Evolutionary conservation across 176 grass and related monocot genomes (phyloP), one percentile per base, ranked within the genome.

Genomic region (Miscanthus lutarioriparius): DNA sequence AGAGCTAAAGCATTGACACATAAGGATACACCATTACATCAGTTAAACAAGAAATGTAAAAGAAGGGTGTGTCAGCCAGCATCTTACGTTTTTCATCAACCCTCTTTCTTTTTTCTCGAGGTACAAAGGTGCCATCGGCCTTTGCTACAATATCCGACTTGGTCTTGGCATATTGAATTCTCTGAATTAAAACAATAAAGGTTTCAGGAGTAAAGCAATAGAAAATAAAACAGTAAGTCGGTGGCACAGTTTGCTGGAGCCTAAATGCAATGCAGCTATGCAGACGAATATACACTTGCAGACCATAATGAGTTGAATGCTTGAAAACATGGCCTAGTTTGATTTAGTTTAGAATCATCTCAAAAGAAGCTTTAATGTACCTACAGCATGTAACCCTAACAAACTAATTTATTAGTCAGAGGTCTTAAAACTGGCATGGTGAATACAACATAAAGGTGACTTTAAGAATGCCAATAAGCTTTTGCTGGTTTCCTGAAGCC

Each of bases 101-200:
- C 44, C 89, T 91, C 78, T 94, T 96, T 76, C 91, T 89, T 96
- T 72, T 89, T 85, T 99, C 96, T 83, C 96, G 91, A 76, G 96
- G 93, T 65, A 94, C 79, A 17, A 94, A 99, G 17, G 91, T 96
- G 7, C 96, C 96, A 82, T 99, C 93, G 17, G 89, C 89, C 89
- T 94, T 96, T 80, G 96, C 86, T 81, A 99, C 23, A 89, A 99
- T 84, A 74, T 99, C 96, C 5, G 96, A 99, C 44, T 96, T 99
- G 17, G 96, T 99, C 86, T 94, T 99, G 86, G 96, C 96, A 89
- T 99, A 99, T 88, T 94, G 96, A 81, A 96, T 99, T 88, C 86
- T 99, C 96, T 96, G 84, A 51, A 90, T 38, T 79, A 14, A 88
- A 80, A 49, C 16, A 93, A 87, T 25, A 69, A 76, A 66, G 15